Evolutionary conservation across 2,329 filamentous ascomycete genomes (phyloP).

Genomic region (Westerdykella aurantiaca): DNA sequence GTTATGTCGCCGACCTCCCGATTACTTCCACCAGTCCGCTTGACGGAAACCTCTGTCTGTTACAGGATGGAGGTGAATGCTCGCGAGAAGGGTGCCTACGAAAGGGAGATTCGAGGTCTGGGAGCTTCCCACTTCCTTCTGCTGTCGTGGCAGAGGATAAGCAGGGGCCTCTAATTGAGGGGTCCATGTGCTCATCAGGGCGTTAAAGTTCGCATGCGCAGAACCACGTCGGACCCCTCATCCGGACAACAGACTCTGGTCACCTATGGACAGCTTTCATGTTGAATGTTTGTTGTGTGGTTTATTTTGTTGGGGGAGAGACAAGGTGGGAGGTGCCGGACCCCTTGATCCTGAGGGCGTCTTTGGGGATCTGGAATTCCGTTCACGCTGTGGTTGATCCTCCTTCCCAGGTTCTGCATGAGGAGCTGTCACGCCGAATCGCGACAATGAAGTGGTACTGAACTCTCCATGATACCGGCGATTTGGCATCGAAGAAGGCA

Average conservation of each 20-base stretch:
- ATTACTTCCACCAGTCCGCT: constrained; percentile 50
- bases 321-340: constrained; percentile 47
- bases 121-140: constrained; percentile 24
- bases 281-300: constrained; percentile 37
- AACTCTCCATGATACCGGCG: constrained; percentile 20
- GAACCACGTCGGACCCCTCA: constrained; percentile 68
- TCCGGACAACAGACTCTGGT: constrained; percentile 69
- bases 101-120: constrained; percentile 45
- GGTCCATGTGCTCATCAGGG: constrained; percentile 67
- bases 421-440: constrained; percentile 34
- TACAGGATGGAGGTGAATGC: constrained; percentile 8
- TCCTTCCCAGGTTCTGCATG: constrained; percentile 10
- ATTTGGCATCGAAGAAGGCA: constrained; percentile 18
- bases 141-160: neutral
- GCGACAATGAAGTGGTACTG: constrained; percentile 22
- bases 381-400: constrained; percentile 5
- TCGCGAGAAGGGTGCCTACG: constrained; percentile 16
- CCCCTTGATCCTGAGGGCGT: constrained; percentile 42
- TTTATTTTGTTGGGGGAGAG: constrained; percentile 40
- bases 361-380: constrained; percentile 47
- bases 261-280: constrained; percentile 51
- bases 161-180: constrained; percentile 45
- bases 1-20: constrained; percentile 62
- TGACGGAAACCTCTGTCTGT: constrained; percentile 11
- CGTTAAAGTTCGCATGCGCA: constrained; percentile 65